phyloP scores from a whole-genome alignment of 495 filamentous ascomycete species.

The Podospora australis region DNA sequence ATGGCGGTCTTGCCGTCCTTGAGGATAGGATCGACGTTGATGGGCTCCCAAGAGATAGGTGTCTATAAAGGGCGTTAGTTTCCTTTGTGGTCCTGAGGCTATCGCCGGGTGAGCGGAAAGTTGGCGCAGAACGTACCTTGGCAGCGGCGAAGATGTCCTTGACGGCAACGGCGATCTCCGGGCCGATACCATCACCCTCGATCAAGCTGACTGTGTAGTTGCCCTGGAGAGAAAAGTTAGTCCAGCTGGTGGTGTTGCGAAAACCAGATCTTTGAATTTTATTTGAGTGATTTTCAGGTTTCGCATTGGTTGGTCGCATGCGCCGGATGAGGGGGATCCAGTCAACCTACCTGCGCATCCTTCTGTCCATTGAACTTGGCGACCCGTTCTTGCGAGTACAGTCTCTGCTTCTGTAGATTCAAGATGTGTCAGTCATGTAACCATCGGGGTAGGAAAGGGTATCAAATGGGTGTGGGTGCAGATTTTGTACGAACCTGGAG shows the following conservation, averaged over 20 bases:
- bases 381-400: conserved; percentile 61
- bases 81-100: neutral
- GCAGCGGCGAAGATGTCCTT: conserved; percentile 97
- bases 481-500: conserved; percentile 36
- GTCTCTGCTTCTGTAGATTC: conserved; percentile 36
- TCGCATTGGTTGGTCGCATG: conserved; percentile 7
- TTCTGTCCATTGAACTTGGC: conserved; percentile 90
- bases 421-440: conserved; percentile 12
- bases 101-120: conserved; percentile 19
- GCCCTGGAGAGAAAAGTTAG: conserved; percentile 52
- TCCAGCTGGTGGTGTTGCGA: conserved; percentile 1
- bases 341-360: conserved; percentile 66
- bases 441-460: neutral
- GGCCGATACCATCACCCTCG: conserved; percentile 97
- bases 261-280: neutral
- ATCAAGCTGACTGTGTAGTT: conserved; percentile 94
- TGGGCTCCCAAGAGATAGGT: conserved; percentile 92
- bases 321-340: neutral
- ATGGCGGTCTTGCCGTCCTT: conserved; percentile 93
- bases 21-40: conserved; percentile 87
- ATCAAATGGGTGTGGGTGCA: conserved; percentile 6
- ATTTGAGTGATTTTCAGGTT: conserved; percentile 42
- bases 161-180: conserved; percentile 93
- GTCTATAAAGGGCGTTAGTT: conserved; percentile 44
- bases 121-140: conserved; percentile 51